Evolutionary conservation across 2,329 filamentous ascomycete genomes (phyloP), one percentile per base, ranked within the genome.

Genomic region (Cryoendolithus antarcticus): DNA sequence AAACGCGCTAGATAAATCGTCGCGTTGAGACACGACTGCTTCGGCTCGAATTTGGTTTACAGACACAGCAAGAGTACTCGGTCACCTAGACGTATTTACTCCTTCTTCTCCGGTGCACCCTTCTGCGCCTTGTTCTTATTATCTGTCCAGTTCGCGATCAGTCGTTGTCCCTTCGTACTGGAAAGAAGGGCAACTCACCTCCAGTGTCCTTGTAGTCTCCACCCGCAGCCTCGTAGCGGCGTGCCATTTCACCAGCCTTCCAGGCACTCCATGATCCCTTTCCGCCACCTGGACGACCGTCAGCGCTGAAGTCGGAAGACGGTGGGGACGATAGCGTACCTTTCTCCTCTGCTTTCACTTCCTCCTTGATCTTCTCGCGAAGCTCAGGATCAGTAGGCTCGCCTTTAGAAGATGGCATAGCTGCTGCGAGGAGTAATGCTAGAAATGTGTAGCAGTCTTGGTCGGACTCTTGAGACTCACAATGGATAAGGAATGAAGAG

Each of bases 31-130:
- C 7, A 27, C 4, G 24, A 27, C 7, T 27, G 4, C 7, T 27
- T 27, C 7, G 7, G 24, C 24, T 6, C 7, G 24, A 27, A 8
- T 27, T 6, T 27, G 24, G 4, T 27, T 27, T 27, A 27, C 19
- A 21, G 19, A 21, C 19, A 21, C 19, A 21, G 19, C 19, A 21
- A 21, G 19, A 21, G 19, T 21, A 21, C 19, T 21, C 19, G 19
- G 19, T 21, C 19, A 21, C 19, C 19, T 21, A 21, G 19, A 21
- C 19, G 19, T 21, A 27, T 27, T 27, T 8, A 27, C 31, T 35
- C 41, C 49, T 57, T 57, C 50, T 55, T 55, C 49, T 55, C 54
- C 19, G 54, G 54, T 40, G 48, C 50, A 4, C 54, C 54, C 45
- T 57, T 56, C 45, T 49, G 29, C 6, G 47, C 45, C 40, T 49